Conservation (phyloP, 2,329 filamentous ascomycete genomes). For the Epichloe festucae region DNA sequence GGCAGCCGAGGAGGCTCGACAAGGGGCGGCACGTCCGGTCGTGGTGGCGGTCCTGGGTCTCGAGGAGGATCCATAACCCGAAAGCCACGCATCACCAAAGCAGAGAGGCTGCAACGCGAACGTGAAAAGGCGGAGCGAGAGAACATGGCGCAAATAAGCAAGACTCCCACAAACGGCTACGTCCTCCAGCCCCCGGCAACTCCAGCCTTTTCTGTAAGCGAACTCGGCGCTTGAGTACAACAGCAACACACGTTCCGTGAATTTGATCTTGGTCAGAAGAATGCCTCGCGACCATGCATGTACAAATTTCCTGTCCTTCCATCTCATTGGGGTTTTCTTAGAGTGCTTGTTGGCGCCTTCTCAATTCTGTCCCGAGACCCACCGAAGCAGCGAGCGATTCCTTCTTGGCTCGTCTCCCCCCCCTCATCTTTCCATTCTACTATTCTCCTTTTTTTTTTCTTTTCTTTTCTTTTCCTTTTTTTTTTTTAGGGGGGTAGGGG, state of each 20-base stretch:
- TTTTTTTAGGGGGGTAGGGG: not conserved
- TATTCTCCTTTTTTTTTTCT: not conserved
- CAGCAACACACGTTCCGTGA: too few species aligned
- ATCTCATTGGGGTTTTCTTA: too few species aligned
- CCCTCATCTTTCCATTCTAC: not conserved
- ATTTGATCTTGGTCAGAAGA: not conserved
- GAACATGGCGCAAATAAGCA: constrained; percentile 26
- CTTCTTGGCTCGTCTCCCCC: not conserved
- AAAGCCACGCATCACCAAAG: constrained; percentile 78
- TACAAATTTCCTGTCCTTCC: not conserved
- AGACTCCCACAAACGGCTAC: constrained; percentile 25
- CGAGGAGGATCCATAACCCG: constrained; percentile 61
- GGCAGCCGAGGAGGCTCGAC: constrained; percentile 52
- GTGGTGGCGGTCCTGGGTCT: constrained; percentile 50
- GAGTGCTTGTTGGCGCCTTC: too few species aligned
- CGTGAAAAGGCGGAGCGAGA: constrained; percentile 69
- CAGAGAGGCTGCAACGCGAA: constrained; percentile 69
- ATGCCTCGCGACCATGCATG: not conserved
- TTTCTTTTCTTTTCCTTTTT: not conserved
- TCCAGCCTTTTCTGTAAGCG: constrained; percentile 24
- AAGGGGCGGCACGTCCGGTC: constrained; percentile 34
- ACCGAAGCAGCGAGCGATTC: too few species aligned
- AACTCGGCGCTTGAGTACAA: constrained; percentile 19
- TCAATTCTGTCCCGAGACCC: too few species aligned
- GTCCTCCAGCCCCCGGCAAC: constrained; percentile 26